These are phyloP conservation scores for Graphilbum sp. DNA, from an alignment of 2,329 filamentous ascomycete genomes.

Conservation along the genomic window DNA sequence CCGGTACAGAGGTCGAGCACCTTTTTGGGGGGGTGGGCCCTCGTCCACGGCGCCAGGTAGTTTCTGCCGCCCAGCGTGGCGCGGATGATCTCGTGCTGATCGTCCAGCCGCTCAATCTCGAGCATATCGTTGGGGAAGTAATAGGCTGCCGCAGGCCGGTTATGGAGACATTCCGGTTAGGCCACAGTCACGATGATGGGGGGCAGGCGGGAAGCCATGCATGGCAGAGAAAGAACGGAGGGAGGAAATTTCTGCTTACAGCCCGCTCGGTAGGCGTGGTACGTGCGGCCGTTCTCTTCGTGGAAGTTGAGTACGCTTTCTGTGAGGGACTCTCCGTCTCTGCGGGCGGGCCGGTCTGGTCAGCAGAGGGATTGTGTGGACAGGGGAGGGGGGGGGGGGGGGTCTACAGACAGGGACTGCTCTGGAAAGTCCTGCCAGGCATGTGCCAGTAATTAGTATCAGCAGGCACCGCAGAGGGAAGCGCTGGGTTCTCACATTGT, in stretches of 20 bases:
- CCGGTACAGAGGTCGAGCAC: conserved; percentile 28
- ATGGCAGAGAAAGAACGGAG: not conserved
- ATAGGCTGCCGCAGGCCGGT: conserved; percentile 15
- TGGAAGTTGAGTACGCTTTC: conserved; percentile 16
- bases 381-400: too few relatives aligned
- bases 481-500: too few relatives aligned
- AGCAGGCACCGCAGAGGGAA: too few relatives aligned
- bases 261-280: conserved; percentile 16
- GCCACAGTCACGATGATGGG: not conserved
- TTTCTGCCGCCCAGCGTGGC: conserved; percentile 15
- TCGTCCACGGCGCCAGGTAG: conserved; percentile 16
- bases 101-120: conserved; percentile 16
- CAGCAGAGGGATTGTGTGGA: too few relatives aligned
- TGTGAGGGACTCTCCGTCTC: conserved; percentile 14
- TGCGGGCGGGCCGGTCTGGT: not conserved
- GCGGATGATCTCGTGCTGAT: conserved; percentile 17
- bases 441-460: too few relatives aligned
- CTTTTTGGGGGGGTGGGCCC: conserved; percentile 12
- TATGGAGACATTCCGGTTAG: too few relatives aligned
- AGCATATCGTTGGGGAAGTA: conserved; percentile 17
- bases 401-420: too few relatives aligned
- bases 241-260: too few relatives aligned
- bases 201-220: not conserved
- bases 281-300: conserved; percentile 17
- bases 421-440: too few relatives aligned